Conservation (phyloP, 1,139 yeast genomes). For the Diutina neorugosa region DNA sequence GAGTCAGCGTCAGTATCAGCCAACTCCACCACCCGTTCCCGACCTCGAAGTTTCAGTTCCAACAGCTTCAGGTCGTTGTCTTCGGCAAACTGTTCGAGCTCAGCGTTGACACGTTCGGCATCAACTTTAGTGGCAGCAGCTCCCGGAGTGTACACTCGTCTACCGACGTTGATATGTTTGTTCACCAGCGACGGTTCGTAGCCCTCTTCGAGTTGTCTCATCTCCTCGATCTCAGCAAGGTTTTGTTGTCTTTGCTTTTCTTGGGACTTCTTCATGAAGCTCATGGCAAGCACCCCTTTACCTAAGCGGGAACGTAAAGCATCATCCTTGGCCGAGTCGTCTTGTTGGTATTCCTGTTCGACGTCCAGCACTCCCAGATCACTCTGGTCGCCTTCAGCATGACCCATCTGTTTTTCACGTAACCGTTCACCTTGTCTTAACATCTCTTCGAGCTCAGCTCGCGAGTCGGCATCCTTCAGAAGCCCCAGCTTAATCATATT, state of each 20-base stretch:
- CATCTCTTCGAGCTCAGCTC: constrained; percentile 93
- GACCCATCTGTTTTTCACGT: constrained; percentile 63
- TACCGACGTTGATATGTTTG: constrained; percentile 55
- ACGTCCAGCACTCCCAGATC: constrained; percentile 40
- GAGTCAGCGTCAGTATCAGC: constrained; percentile 5
- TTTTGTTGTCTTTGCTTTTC: constrained; percentile 48
- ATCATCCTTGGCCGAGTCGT: constrained; percentile 19
- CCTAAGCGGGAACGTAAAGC: constrained; percentile 36
- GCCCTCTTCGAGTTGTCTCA: constrained; percentile 30
- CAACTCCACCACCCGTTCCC: not conserved
- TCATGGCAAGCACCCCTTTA: constrained; percentile 87
- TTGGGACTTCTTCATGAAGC: constrained; percentile 85
- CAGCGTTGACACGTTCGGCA: constrained; percentile 27
- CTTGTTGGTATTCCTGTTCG: constrained; percentile 33
- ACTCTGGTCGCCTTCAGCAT: constrained; percentile 40
- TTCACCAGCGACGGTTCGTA: constrained; percentile 27
- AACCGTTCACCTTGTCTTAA: constrained; percentile 74
- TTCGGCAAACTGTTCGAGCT: constrained; percentile 12
- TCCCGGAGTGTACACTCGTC: constrained; percentile 74
- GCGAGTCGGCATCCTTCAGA: constrained; percentile 70
- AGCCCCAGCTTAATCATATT: constrained; percentile 84
- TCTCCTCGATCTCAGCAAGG: constrained; percentile 34
- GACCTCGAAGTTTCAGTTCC: not conserved
- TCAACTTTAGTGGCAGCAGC: constrained; percentile 34
- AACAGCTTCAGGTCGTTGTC: constrained; percentile 2